phyloP scores from a whole-genome alignment of 768 basidiomycete species.

The Dendrothele bispora region DNA sequence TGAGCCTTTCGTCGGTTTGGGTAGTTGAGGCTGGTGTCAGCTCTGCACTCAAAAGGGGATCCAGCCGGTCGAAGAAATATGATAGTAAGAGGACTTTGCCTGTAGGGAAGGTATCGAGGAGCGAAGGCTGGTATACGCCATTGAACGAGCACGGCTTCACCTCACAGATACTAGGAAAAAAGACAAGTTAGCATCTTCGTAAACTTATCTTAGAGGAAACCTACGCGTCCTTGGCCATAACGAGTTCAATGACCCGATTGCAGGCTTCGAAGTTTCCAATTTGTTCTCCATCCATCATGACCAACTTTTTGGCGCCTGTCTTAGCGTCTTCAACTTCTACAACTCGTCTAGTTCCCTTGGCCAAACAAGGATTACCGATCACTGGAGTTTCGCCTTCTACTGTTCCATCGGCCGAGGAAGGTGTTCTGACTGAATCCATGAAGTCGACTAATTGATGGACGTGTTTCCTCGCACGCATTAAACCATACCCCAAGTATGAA shows the following conservation, averaged over 20 bases:
- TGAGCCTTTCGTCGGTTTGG: slow-evolving; percentile 29
- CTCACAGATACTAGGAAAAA: slow-evolving; percentile 66
- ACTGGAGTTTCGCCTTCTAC: slow-evolving; percentile 13
- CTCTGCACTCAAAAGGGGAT: slow-evolving; percentile 58
- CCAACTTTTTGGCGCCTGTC: slow-evolving; percentile 45
- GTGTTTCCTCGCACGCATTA: slow-evolving; percentile 83
- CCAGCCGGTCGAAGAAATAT: slow-evolving; percentile 95
- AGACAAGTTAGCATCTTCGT: too few relatives aligned
- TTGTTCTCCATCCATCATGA: slow-evolving; percentile 85
- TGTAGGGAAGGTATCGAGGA: slow-evolving; percentile 82
- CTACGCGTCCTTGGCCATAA: slow-evolving; percentile 93
- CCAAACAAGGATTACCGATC: slow-evolving; percentile 83
- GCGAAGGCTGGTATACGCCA: slow-evolving; percentile 94
- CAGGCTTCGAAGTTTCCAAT: slow-evolving; percentile 87
- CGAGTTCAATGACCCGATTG: slow-evolving; percentile 77
- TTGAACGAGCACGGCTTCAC: slow-evolving; percentile 95
- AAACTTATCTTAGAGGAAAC: too few relatives aligned
- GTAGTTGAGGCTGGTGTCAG: slow-evolving; percentile 2
- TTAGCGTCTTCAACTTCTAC: slow-evolving; percentile 62
- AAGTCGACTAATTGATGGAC: slow-evolving; percentile 93
- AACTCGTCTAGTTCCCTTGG: slow-evolving; percentile 56
- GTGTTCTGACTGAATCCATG: slow-evolving; percentile 50
- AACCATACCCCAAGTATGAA: slow-evolving; percentile 95
- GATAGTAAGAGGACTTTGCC: slow-evolving; percentile 91
- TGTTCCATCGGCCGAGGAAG: not conserved